phyloP scores from a whole-genome alignment of 306 rosid species.

The Nissolia schottii region DNA sequence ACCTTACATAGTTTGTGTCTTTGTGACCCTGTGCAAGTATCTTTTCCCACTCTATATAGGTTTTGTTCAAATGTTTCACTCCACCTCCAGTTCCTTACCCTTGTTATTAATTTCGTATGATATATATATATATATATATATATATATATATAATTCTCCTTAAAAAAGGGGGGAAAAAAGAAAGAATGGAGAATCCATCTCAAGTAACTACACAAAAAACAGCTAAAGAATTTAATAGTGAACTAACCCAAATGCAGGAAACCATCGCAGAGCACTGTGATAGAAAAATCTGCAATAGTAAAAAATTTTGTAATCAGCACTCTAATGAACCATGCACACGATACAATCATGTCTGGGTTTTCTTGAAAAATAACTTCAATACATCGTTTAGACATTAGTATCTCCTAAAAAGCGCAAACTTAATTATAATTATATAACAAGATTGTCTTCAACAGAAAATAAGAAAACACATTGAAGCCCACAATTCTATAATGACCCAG shows the following conservation, averaged over 20 bases:
- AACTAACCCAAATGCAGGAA: slow-evolving; percentile 82
- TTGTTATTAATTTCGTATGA: neutral
- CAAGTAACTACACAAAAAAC: neutral
- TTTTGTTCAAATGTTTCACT: neutral
- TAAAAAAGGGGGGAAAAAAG: neutral
- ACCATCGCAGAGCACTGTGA: slow-evolving; percentile 92
- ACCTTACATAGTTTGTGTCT: neutral
- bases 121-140: too few species aligned
- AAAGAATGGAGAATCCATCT: neutral
- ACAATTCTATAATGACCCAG: neutral
- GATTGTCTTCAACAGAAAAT: neutral
- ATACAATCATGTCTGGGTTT: neutral
- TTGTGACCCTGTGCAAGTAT: too few species aligned
- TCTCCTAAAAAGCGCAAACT: slow-evolving; percentile 3
- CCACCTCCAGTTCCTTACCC: neutral
- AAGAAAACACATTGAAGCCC: neutral
- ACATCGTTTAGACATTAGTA: neutral
- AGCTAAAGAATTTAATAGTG: slow-evolving; percentile 6
- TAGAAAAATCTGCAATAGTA: slow-evolving; percentile 72
- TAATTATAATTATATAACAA: neutral
- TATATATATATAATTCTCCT: neutral
- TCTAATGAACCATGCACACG: slow-evolving; percentile 5
- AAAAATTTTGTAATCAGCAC: slow-evolving; percentile 12
- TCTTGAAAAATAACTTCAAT: slow-evolving; percentile 1
- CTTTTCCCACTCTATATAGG: neutral